These are phyloP conservation scores for Cercospora sp. DNA, from an alignment of 2,329 filamentous ascomycete species.

Conservation along the genomic window DNA sequence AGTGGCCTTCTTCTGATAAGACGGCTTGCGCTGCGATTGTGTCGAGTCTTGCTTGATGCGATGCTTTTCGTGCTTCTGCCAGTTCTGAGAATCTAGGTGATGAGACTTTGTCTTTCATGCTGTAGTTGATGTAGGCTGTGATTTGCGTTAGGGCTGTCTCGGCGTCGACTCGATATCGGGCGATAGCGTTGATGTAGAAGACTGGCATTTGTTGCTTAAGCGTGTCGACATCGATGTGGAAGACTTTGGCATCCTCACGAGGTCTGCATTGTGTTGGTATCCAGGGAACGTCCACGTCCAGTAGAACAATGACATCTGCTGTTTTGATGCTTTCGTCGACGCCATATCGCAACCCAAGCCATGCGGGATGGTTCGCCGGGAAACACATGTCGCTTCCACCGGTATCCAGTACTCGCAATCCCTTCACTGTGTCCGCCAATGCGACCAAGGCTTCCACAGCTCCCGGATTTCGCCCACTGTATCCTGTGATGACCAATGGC, in stretches of 20 bases:
- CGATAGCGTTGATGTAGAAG: constrained; percentile 57
- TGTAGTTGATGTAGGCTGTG: constrained; percentile 56
- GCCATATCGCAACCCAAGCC: constrained; percentile 68
- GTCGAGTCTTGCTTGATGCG: constrained; percentile 60
- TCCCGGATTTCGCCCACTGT: constrained; percentile 67
- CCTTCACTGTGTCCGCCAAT: constrained; percentile 67
- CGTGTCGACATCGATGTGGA: constrained; percentile 67
- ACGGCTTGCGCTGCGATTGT: constrained; percentile 59
- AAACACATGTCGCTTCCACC: constrained; percentile 82
- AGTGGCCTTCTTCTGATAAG: constrained; percentile 62
- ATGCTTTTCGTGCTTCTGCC: constrained; percentile 57
- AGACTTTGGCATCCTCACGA: constrained; percentile 56
- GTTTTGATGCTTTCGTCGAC: constrained; percentile 70
- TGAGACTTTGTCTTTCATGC: constrained; percentile 46
- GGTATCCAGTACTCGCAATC: constrained; percentile 70
- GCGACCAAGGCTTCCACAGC: constrained; percentile 63
- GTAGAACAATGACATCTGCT: constrained; percentile 79
- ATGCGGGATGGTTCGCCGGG: constrained; percentile 64
- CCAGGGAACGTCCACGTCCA: constrained; percentile 93
- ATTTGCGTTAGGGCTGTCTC: constrained; percentile 67
- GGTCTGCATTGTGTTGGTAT: constrained; percentile 74
- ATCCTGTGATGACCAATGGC: constrained; percentile 71
- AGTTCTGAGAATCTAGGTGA: constrained; percentile 40
- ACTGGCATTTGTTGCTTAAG: constrained; percentile 64
- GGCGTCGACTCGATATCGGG: constrained; percentile 54